phyloP scores from a whole-genome alignment of 768 basidiomycete species.

The Inosperma sp. region DNA sequence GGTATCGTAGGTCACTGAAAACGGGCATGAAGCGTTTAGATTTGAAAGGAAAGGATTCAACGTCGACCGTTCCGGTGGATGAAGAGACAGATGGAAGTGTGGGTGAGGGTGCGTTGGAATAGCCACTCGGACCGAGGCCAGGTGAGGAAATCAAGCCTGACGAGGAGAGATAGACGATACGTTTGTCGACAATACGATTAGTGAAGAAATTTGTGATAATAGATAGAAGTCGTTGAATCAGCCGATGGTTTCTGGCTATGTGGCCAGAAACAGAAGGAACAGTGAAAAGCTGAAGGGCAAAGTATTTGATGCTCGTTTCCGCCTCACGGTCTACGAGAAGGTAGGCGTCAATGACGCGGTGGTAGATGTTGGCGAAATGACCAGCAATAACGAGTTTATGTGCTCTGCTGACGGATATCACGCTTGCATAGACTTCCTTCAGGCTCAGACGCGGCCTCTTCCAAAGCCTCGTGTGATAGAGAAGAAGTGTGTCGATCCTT shows the following conservation, averaged over 20 bases:
- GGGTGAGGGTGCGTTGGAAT: conserved; percentile 10
- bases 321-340: conserved; percentile 90
- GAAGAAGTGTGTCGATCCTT: conserved; percentile 68
- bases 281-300: conserved; percentile 89
- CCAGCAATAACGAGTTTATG: conserved; percentile 77
- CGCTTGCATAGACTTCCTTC: conserved; percentile 77
- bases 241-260: conserved; percentile 62
- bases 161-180: conserved; percentile 42
- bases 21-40: conserved; percentile 96
- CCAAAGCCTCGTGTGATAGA: conserved; percentile 84
- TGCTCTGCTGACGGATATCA: conserved; percentile 64
- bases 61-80: conserved; percentile 48
- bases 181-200: conserved; percentile 75
- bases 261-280: conserved; percentile 81
- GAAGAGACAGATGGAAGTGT: conserved; percentile 6
- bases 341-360: conserved; percentile 83
- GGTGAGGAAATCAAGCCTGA: conserved; percentile 10
- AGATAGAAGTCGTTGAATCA: conserved; percentile 71
- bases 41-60: conserved; percentile 84
- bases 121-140: conserved; percentile 4
- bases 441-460: conserved; percentile 75
- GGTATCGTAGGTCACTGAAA: conserved; percentile 84
- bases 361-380: conserved; percentile 82
- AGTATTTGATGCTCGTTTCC: conserved; percentile 92
- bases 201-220: conserved; percentile 93